Base-by-base conservation (phyloP, 441 rosid genomes). In the Adansonia madagascariensis region DNA sequence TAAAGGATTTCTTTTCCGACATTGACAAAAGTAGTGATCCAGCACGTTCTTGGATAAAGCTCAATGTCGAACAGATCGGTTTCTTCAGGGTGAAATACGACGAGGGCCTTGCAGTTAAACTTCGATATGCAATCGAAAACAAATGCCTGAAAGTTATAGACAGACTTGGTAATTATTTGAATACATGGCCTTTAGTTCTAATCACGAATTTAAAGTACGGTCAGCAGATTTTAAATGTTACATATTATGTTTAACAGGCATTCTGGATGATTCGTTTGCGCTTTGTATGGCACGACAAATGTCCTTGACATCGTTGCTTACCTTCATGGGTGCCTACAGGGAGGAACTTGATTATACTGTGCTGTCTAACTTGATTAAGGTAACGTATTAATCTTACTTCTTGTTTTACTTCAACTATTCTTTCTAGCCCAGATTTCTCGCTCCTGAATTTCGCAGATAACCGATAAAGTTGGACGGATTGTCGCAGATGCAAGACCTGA, bases 31-130 rank as follows among this genome's bases (percentile, higher is more conserved):
- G 66, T 52, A 52, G 8, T 52, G 61, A 71, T 70, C 74, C 74
- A 15, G 67, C 62, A 35, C 84, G 81, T 72, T 59, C 86, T 61
- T 96, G 98, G 97, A 81, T 91, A 75, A 96, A 96, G 82, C 80
- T 96, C 61, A 96, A 96, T 78, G 91, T 91, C 60, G 85, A 91
- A 67, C 98, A 91, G 86, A 80, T 88, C 71, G 99, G 99, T 73
- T 96, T 96, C 86, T 92, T 90, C 66, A 87, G 97, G 78, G 98
- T 96, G 79, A 96, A 96, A 84, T 94, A 96, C 76, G 97, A 91
- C 52, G 89, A 92, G 46, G 86, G 78, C 74, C 97, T 96, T 80
- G 86, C 91, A 6, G 89, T 91, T 82, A 88, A 89, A 79, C 92
- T 96, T 73, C 85, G 92, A 82, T 70, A 39, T 79, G 98, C 98